Evolutionary conservation across 345 rosid species (phyloP).

Genomic region (Acer campestre): DNA sequence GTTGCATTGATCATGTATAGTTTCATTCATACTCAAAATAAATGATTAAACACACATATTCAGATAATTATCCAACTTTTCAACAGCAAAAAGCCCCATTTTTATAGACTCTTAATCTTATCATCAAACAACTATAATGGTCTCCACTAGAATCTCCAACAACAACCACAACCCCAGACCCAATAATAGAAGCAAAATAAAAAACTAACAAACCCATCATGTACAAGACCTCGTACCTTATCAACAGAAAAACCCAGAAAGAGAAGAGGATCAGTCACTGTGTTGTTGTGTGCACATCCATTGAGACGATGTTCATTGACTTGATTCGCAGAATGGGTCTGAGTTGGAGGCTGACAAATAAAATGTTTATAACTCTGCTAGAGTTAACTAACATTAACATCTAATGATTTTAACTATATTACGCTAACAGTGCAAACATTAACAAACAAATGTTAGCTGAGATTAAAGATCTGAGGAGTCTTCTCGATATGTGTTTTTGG

Average conservation of each 20-base stretch:
- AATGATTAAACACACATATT: neutral
- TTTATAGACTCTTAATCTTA: neutral
- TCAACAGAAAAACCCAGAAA: neutral
- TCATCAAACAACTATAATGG: neutral
- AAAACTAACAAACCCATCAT: neutral
- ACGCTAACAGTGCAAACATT: too few species aligned
- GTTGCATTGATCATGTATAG: too few species aligned
- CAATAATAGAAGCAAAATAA: neutral
- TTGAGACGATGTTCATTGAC: neutral
- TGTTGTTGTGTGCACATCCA: neutral
- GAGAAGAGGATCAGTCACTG: neutral
- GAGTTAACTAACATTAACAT: too few species aligned
- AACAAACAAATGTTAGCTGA: too few species aligned
- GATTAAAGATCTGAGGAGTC: too few species aligned
- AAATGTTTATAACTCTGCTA: too few species aligned
- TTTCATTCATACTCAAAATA: too few species aligned
- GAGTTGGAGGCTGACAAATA: conserved; percentile 7
- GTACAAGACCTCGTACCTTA: neutral
- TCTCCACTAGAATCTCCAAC: neutral
- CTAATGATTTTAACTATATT: too few species aligned
- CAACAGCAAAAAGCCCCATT: neutral
- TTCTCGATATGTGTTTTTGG: too few species aligned
- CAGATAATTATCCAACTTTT: neutral
- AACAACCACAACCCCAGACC: neutral
- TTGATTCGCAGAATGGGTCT: neutral